These are phyloP conservation scores for Medakamo hakoo DNA, from an alignment of 139 green algal genomes.

Conservation along the genomic window DNA sequence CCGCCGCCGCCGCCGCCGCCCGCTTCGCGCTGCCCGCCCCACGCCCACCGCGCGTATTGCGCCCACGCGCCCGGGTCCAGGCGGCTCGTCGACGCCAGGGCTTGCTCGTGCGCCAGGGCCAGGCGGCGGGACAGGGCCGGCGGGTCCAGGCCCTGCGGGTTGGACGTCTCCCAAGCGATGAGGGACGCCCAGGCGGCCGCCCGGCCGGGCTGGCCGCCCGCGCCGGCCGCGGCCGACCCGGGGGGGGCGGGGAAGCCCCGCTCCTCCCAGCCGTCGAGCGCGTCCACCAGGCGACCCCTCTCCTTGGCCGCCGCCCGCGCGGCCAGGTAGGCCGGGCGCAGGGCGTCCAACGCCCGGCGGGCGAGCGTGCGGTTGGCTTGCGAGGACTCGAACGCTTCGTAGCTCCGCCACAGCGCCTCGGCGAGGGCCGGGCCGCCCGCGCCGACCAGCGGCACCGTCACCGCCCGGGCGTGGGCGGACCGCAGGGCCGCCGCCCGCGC, in stretches of 20 bases:
- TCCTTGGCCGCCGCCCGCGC: conserved; percentile 13
- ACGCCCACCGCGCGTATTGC: neutral
- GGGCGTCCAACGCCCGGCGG: conserved; percentile 58
- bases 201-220: neutral
- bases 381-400: conserved; percentile 70
- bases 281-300: no score
- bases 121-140: neutral
- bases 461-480: conserved; percentile 47
- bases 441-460: conserved; percentile 67
- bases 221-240: neutral
- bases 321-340: conserved; percentile 49
- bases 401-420: conserved; percentile 73
- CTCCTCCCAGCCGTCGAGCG: no score
- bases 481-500: conserved; percentile 41
- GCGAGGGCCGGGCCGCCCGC: conserved; percentile 35
- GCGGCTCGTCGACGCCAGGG: neutral
- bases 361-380: conserved; percentile 36
- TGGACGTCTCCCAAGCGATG: conserved; percentile 54
- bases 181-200: conserved; percentile 19
- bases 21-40: neutral
- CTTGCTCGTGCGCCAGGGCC: neutral
- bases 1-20: no score
- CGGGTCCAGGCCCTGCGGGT: conserved; percentile 48
- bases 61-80: neutral
- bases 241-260: neutral